Percentiles rank a stretch among this genome's conserved stretches.
Conservation (phyloP, 1,284 basidiomycete genomes). For the Papiliotrema nemorosa region DNA sequence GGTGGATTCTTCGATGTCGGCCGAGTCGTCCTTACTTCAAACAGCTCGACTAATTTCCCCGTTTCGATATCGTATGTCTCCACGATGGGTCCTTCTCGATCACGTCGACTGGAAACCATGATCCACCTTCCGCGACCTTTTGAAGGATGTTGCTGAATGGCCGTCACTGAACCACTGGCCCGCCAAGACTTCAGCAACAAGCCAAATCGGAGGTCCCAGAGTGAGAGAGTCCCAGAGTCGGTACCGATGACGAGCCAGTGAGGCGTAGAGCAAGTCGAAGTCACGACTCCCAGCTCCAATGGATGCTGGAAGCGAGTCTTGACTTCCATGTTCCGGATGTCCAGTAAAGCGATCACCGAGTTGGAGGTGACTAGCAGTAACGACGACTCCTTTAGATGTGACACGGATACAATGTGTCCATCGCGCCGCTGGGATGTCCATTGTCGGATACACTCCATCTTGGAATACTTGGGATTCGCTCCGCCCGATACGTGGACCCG, state of each 20-base stretch:
- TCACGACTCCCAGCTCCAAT: slow-evolving; percentile 78
- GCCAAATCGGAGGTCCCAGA: slow-evolving; percentile 95
- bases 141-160: slow-evolving; percentile 68
- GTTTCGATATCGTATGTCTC: slow-evolving; percentile 49
- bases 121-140: slow-evolving; percentile 76
- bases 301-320: slow-evolving; percentile 76
- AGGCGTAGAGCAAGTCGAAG: slow-evolving; percentile 71
- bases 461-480: slow-evolving; percentile 66
- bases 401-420: slow-evolving; percentile 30
- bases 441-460: slow-evolving; percentile 62
- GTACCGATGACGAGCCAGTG: slow-evolving; percentile 89
- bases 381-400: slow-evolving; percentile 41
- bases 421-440: slow-evolving; percentile 27
- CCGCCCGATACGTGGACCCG: slow-evolving; percentile 68
- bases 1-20: slow-evolving; percentile 12
- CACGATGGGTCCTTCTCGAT: slow-evolving; percentile 26
- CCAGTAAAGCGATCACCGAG: slow-evolving; percentile 71
- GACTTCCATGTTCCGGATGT: slow-evolving; percentile 78
- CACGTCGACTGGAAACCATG: slow-evolving; percentile 60
- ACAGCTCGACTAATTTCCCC: slow-evolving; percentile 47
- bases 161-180: slow-evolving; percentile 58
- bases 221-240: slow-evolving; percentile 70
- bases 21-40: slow-evolving; percentile 29
- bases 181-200: slow-evolving; percentile 85
- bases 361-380: slow-evolving; percentile 81